Conservation (phyloP, 257 asterid species). For the Forsythia suspensa region DNA sequence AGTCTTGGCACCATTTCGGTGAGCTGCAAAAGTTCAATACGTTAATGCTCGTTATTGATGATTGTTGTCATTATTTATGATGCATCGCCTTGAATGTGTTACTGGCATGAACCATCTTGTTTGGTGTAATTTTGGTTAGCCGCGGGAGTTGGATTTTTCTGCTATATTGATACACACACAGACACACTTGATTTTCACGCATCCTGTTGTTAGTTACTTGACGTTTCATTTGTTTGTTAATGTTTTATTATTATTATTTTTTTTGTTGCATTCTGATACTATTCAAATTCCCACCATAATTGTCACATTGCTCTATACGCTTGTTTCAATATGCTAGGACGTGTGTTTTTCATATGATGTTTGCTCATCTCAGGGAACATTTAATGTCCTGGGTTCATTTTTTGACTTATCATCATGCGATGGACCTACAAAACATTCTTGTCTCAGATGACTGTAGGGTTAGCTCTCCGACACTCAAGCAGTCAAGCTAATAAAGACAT, state of each 20-base stretch:
- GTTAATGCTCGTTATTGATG: neutral
- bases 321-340: neutral
- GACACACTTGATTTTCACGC: neutral
- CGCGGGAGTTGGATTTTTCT: neutral
- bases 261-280: neutral
- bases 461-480: neutral
- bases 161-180: neutral
- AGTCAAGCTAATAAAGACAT: neutral
- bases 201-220: neutral
- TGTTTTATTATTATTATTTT: too few relatives aligned
- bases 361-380: neutral
- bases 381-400: neutral
- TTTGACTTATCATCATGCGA: neutral
- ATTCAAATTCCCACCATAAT: neutral
- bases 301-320: neutral
- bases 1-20: slow-evolving; percentile 35
- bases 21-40: slow-evolving; percentile 5
- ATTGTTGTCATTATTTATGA: neutral
- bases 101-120: neutral
- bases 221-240: neutral
- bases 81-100: neutral
- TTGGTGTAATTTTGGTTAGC: neutral
- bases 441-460: neutral
- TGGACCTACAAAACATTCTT: neutral
- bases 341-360: neutral